Evolutionary conservation across 208 protist genomes (phyloP), one percentile per base, ranked within the genome.

Genomic region (Acanthamoeba culbertsoni): DNA sequence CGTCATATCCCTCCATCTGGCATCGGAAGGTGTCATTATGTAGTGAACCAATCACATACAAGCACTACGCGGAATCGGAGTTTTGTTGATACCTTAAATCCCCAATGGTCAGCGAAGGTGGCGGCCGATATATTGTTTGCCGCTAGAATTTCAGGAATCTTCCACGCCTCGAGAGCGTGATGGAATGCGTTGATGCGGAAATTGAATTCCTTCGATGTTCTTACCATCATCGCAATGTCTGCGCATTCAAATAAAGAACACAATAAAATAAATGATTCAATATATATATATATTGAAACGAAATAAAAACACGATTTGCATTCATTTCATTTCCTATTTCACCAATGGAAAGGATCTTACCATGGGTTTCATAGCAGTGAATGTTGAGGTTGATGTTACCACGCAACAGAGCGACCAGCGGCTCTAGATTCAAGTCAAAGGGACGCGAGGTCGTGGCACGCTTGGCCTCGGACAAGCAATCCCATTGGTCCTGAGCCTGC

Each of bases 161-260:
- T 95, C 57, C 91, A 95, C n/a, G 94, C 94, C 62, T 95, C 94
- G 28, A 95, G 33, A 33, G 68, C 94, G 75, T 95, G 94, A 55
- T 95, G 94, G 63, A 95, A 95, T 45, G 94, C 68, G 26, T 4
- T 65, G n/a, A 95, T 95, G 43, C 84, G 79, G 43, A 93, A 95
- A 28, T 63, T 37, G 62, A 95, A 95, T 48, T 95, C 94, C 12
- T 84, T 57, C 31, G 86, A 43, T 35, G 86, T 51, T 14, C 94
- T 48, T 14, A 95, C 43, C 93, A 93, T 93, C 94, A 95, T 95
- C 65, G 88, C 94, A 8, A 95, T 48, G 77, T 95, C 91, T 91
- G 12, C n/a, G n/a, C n/a, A n/a, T n/a, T n/a, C n/a, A n/a, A n/a
- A n/a, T n/a, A n/a, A n/a, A n/a, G 23, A 59, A 20, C 12, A 57